phyloP scores from a whole-genome alignment of 495 filamentous ascomycete genomes.

The Hypoxylon fuscum region DNA sequence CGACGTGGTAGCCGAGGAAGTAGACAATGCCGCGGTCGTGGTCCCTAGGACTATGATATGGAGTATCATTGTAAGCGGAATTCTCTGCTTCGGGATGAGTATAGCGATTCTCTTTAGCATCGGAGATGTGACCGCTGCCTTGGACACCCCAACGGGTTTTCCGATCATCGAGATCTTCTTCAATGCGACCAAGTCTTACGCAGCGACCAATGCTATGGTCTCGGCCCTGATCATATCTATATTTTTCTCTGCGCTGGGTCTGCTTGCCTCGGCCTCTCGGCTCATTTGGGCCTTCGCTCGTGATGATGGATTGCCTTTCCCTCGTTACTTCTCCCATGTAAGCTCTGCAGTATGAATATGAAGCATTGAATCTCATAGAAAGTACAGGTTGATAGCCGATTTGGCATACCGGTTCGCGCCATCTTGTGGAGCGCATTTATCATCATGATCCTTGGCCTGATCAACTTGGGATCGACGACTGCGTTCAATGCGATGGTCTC shows the following conservation, averaged over 20 bases:
- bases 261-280: constrained; percentile 61
- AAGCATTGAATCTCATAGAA: not conserved
- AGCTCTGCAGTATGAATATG: not conserved
- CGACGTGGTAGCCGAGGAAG: constrained; percentile 49
- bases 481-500: constrained; percentile 58
- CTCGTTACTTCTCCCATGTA: constrained; percentile 46
- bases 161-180: constrained; percentile 65
- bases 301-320: constrained; percentile 55
- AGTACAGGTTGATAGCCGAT: constrained; percentile 29
- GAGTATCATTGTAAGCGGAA: constrained; percentile 52
- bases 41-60: constrained; percentile 54
- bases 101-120: constrained; percentile 55
- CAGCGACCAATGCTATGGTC: constrained; percentile 57
- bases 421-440: constrained; percentile 26
- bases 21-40: constrained; percentile 53
- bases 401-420: constrained; percentile 30
- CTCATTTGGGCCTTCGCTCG: constrained; percentile 64
- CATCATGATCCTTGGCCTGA: constrained; percentile 41
- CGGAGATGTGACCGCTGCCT: constrained; percentile 49
- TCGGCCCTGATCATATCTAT: constrained; percentile 54
- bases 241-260: constrained; percentile 55
- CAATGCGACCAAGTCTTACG: constrained; percentile 52
- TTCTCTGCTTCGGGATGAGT: constrained; percentile 53
- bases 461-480: constrained; percentile 58
- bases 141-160: constrained; percentile 52